These are phyloP conservation scores for Solanum peruvianum DNA, from an alignment of 257 asterid genomes.

Conservation along the genomic window DNA sequence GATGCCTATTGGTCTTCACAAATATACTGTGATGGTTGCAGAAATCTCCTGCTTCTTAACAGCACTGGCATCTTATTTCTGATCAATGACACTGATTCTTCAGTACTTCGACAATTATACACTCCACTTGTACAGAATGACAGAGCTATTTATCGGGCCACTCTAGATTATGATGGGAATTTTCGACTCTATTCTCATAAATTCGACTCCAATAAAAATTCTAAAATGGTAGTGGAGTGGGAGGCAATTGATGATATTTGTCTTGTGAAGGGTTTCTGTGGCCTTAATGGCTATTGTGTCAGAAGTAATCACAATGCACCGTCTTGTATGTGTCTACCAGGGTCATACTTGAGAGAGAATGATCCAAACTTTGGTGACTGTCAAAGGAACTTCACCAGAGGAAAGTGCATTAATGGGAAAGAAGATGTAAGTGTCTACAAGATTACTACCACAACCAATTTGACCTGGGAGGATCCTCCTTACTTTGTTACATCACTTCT, in stretches of 20 bases:
- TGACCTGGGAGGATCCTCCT: conserved; percentile 4
- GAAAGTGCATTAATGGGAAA: conserved; percentile 1
- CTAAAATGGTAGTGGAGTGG: not conserved
- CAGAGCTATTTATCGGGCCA: not conserved
- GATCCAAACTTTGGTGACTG: not conserved
- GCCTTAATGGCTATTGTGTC: conserved; percentile 8
- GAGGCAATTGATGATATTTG: conserved; percentile 4
- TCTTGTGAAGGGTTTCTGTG: conserved; percentile 13
- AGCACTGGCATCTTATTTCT: not conserved
- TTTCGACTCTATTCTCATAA: conserved; percentile 8
- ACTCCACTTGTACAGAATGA: not conserved
- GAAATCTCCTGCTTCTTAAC: not conserved
- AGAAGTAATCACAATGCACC: not conserved
- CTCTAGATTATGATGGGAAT: conserved; percentile 10
- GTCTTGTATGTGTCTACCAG: conserved; percentile 13
- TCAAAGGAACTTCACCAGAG: conserved; percentile 4
- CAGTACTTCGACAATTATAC: not conserved
- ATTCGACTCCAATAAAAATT: not conserved
- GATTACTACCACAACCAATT: not conserved
- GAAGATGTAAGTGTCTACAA: not conserved
- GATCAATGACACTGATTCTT: not conserved
- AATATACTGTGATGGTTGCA: not conserved
- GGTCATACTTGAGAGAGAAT: not conserved
- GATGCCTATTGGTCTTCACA: conserved; percentile 4
- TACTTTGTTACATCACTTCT: conserved; percentile 2